Percentiles rank a stretch among this genome's conserved stretches.
Conservation (phyloP, 768 basidiomycete genomes). For the Kwoniella sp. region DNA sequence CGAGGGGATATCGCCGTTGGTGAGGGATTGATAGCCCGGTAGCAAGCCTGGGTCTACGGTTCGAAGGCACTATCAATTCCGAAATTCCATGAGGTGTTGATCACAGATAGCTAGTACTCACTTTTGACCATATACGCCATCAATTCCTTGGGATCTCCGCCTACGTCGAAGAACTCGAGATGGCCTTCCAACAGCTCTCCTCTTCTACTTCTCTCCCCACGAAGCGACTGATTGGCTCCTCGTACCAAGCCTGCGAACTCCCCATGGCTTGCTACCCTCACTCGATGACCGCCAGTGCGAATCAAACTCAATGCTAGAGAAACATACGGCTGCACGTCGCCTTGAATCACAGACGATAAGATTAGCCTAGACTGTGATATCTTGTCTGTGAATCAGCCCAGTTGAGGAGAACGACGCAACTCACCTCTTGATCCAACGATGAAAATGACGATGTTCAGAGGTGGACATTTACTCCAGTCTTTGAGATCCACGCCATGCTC, state of each 20-base stretch:
- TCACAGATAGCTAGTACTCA: no score
- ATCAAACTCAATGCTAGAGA: slow-evolving; percentile 61
- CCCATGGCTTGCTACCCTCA: slow-evolving; percentile 65
- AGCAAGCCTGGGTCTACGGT: slow-evolving; percentile 64
- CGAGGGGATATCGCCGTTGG: slow-evolving; percentile 64
- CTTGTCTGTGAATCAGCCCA: background rate
- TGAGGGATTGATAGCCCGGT: slow-evolving; percentile 63
- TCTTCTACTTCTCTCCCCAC: slow-evolving; percentile 13
- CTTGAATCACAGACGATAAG: no score
- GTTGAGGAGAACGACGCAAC: slow-evolving; percentile 23
- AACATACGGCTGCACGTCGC: slow-evolving; percentile 68
- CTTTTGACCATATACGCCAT: slow-evolving; percentile 73
- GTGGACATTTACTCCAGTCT: slow-evolving; percentile 18
- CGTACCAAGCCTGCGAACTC: slow-evolving; percentile 63
- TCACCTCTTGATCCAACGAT: slow-evolving; percentile 69
- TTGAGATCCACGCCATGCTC: slow-evolving; percentile 8
- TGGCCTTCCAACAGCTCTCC: slow-evolving; percentile 42
- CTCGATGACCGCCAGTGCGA: slow-evolving; percentile 61
- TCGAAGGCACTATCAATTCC: background rate
- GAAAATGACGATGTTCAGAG: slow-evolving; percentile 66
- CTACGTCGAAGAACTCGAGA: slow-evolving; percentile 65
- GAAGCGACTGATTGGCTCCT: slow-evolving; percentile 45
- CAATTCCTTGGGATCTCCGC: slow-evolving; percentile 65
- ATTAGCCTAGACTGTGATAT: background rate
- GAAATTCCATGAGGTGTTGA: background rate